Evolutionary conservation across 371 early-diverging fungal genomes (phyloP).

Genomic region (Massospora cicadina): DNA sequence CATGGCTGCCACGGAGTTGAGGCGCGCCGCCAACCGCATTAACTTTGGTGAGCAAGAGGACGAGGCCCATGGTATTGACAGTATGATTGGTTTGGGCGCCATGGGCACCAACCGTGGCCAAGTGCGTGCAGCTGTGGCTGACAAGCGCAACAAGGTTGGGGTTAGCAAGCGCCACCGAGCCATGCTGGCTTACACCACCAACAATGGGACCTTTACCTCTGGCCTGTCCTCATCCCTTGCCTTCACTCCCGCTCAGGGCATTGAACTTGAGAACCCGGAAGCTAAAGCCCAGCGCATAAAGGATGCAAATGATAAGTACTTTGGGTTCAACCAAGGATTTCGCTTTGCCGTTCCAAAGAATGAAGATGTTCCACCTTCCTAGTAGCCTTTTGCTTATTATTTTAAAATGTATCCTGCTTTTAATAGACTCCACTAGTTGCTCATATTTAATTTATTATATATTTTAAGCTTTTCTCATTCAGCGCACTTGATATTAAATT

Average conservation of each 20-base stretch:
- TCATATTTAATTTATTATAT: too few relatives aligned
- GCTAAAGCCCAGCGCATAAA: constrained; percentile 41
- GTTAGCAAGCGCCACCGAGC: constrained; percentile 11
- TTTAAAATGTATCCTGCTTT: too few relatives aligned
- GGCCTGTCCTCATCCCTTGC: constrained; percentile 82
- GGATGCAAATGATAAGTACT: constrained; percentile 60
- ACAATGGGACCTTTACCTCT: constrained; percentile 29
- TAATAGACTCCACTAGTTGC: too few relatives aligned
- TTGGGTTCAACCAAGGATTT: constrained; percentile 30
- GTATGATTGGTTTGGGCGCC: constrained; percentile 78
- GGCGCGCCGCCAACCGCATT: constrained; percentile 76
- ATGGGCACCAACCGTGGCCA: constrained; percentile 53
- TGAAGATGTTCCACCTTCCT: too few relatives aligned
- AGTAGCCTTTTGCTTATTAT: too few relatives aligned
- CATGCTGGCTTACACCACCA: constrained; percentile 12
- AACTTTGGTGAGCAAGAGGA: constrained; percentile 84
- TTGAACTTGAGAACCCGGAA: constrained; percentile 83
- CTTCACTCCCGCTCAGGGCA: constrained; percentile 90
- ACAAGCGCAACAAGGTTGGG: constrained; percentile 43
- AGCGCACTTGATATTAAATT: too few relatives aligned
- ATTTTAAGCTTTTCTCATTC: too few relatives aligned
- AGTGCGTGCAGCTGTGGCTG: constrained; percentile 40
- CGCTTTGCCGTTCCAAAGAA: background rate
- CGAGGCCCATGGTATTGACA: constrained; percentile 64
- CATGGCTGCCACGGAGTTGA: constrained; percentile 70